Base-by-base conservation (phyloP, 2,329 filamentous ascomycete species). In the Myrmaecium sp. region DNA sequence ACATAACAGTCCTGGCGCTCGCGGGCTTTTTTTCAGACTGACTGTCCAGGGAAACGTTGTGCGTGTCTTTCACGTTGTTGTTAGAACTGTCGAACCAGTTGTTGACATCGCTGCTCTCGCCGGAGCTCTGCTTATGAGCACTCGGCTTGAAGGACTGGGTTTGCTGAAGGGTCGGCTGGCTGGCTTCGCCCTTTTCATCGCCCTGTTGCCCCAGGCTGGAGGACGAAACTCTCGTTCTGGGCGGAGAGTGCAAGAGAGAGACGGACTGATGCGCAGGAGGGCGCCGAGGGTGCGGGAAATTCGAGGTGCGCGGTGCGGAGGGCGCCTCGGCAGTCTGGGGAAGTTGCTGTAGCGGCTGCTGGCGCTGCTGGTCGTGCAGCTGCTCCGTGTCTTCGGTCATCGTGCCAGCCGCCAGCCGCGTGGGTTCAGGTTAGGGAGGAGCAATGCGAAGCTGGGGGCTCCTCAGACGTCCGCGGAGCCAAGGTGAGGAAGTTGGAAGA, bases 1-100 rank as follows among this genome's bases (percentile, higher is more conserved):
- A 14, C 1, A 3, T 10, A 19, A 27, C 14, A 30, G 21, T 17
- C n/a, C 16, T 7, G 5, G 6, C 8, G 4, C 10, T 14, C 18
- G 18, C n/a, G n/a, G n/a, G n/a, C 6, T n/a, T n/a, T n/a, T n/a
- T 7, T 20, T 7, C 7, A 7, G 7, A 20, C 4, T 1, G 6
- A 7, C 12, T 3, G 24, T 14, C 14, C 4, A 8, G 6, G 0
- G 47, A 40, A 2, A 47, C 31, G 28, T 41, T 46, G 26, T 51
- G 51, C 11, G 39, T 39, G 9, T n/a, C n/a, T n/a, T n/a, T n/a
- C n/a, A 57, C 53, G 17, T 58, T 51, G 39, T 60, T 59, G 46
- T 65, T 65, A 19, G 54, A 58, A 21, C 49, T 53, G 24, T 64
- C 57, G 27, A 64, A 65, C 61, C 61, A 65, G 24, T 52, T 53